Percentiles rank a stretch among this genome's conserved stretches.
Evolutionary conservation across 352 stramenopile genomes (phyloP).

Genomic region (Pythium aphanidermatum): DNA sequence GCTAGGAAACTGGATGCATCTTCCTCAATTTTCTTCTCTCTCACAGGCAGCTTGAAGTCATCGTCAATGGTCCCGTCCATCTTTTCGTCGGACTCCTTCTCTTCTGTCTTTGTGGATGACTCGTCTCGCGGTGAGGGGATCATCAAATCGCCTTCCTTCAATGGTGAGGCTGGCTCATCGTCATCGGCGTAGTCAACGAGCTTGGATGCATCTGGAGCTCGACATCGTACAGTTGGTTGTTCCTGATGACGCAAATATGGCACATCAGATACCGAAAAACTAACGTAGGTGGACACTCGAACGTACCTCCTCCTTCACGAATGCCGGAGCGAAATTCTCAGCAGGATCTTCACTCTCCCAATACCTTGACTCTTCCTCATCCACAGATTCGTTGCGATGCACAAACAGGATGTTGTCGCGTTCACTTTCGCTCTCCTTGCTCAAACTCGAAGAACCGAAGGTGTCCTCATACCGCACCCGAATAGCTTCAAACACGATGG

Average conservation of each 20-base stretch:
- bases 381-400: conserved; percentile 31
- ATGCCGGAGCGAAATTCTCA: conserved; percentile 26
- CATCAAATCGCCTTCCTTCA: conserved; percentile 33
- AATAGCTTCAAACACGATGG: conserved; percentile 69
- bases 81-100: not conserved
- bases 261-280: not conserved
- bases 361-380: conserved; percentile 76
- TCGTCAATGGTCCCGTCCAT: conserved; percentile 19
- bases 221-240: conserved; percentile 39
- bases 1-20: conserved; percentile 43
- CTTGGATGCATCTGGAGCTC: conserved; percentile 38
- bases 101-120: not conserved
- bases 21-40: conserved; percentile 48
- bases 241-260: conserved; percentile 13
- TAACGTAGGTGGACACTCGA: not conserved
- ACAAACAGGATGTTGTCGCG: conserved; percentile 48
- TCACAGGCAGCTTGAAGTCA: conserved; percentile 56
- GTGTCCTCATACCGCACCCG: conserved; percentile 47
- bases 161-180: conserved; percentile 25
- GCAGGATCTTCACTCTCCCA: conserved; percentile 63
- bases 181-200: conserved; percentile 73
- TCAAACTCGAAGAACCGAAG: conserved; percentile 25
- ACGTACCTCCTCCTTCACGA: conserved; percentile 45
- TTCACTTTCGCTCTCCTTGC: conserved; percentile 12
- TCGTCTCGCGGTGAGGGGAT: conserved; percentile 18